Percentiles rank a stretch among this genome's conserved stretches.
Conservation (phyloP, 345 rosid species). For the Crucihimalaya himalaica region DNA sequence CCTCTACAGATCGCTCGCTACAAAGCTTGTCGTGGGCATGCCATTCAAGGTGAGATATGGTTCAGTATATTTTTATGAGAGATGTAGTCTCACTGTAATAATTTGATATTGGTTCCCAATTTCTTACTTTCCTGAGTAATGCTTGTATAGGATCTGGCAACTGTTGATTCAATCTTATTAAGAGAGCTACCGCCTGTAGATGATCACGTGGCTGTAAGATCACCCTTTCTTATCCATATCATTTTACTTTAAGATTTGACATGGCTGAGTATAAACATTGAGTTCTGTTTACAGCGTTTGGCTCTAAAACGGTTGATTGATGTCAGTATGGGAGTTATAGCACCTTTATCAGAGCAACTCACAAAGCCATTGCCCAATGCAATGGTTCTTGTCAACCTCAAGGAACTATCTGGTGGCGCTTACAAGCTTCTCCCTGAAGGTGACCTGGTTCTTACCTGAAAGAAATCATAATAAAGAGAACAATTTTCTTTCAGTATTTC, state of each 20-base stretch:
- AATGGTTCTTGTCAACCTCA: conserved; percentile 85
- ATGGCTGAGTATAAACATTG: conserved; percentile 26
- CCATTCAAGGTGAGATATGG: conserved; percentile 80
- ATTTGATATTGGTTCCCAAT: conserved; percentile 17
- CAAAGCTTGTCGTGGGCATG: conserved; percentile 92
- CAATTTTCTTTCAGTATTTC: background rate
- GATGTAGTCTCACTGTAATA: background rate
- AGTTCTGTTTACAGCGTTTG: conserved; percentile 60
- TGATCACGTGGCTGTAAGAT: conserved; percentile 80
- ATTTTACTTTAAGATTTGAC: background rate
- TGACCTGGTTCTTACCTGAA: conserved; percentile 28
- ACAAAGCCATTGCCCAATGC: conserved; percentile 95
- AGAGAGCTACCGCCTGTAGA: conserved; percentile 89
- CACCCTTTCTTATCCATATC: conserved; percentile 20
- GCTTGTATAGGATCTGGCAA: conserved; percentile 78
- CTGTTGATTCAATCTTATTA: conserved; percentile 84
- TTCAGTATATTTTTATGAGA: conserved; percentile 18
- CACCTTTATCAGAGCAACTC: conserved; percentile 92
- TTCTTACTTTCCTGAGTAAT: conserved; percentile 20
- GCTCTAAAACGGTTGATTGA: conserved; percentile 94
- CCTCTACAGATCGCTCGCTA: conserved; percentile 87
- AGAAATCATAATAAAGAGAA: background rate
- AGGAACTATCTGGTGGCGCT: conserved; percentile 86
- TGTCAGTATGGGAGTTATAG: conserved; percentile 87
- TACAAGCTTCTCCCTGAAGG: conserved; percentile 98